Evolutionary conservation across 2,329 filamentous ascomycete species (phyloP).

Genomic region (Talaromyces sp.): DNA sequence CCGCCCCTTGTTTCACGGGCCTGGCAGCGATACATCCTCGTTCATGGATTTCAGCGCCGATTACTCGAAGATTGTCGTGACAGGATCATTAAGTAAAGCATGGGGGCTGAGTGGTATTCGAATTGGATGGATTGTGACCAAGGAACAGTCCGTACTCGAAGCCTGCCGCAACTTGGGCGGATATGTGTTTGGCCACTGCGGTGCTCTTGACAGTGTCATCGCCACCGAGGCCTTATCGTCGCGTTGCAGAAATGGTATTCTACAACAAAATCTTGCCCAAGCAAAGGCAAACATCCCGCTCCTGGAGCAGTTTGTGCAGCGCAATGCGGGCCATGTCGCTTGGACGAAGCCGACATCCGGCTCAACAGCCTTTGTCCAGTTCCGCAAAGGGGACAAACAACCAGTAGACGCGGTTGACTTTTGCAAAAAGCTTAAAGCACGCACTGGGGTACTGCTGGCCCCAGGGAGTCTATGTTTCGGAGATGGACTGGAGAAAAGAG

Average conservation of each 20-base stretch:
- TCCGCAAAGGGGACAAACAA: background rate
- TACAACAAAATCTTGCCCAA: background rate
- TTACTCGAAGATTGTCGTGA: background rate
- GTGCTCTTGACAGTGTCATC: background rate
- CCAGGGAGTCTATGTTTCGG: background rate
- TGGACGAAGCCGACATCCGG: background rate
- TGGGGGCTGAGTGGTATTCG: background rate
- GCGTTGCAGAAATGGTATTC: background rate
- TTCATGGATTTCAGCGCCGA: background rate
- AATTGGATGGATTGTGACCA: conserved; percentile 2
- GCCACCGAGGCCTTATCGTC: background rate
- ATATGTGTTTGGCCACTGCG: background rate
- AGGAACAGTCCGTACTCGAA: background rate
- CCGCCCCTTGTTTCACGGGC: background rate
- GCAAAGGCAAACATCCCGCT: background rate
- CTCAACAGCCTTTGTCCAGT: background rate
- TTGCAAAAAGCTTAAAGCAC: background rate
- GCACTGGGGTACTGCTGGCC: background rate
- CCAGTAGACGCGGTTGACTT: background rate
- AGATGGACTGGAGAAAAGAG: background rate
- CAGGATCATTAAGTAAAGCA: conserved; percentile 1
- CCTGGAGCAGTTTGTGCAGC: background rate
- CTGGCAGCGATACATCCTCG: background rate
- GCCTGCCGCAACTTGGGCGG: background rate
- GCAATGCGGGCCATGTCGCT: background rate